A percentile compares a stretch with the other conserved stretches of the same genome.
These are phyloP conservation scores for Daldinia bambusicola DNA, from an alignment of 495 filamentous ascomycete genomes.

Conservation along the genomic window DNA sequence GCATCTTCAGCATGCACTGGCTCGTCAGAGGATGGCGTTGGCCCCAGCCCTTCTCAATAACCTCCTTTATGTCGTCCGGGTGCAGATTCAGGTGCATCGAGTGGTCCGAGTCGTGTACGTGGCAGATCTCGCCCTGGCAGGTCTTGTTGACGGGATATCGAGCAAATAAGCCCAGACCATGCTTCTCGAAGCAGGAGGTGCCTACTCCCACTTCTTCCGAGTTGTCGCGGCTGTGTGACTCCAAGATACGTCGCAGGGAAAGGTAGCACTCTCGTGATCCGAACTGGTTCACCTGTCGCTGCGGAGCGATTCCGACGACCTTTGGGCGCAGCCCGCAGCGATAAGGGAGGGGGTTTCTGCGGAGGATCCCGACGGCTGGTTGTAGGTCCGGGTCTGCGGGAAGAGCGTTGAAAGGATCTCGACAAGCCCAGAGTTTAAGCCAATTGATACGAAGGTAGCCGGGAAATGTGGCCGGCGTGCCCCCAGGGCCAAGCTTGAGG, in stretches of 20 bases:
- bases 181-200: constrained; percentile 82
- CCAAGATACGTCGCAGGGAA: constrained; percentile 60
- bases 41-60: constrained; percentile 87
- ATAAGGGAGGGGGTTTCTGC: constrained; percentile 59
- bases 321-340: constrained; percentile 70
- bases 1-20: constrained; percentile 61
- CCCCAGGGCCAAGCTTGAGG: constrained; percentile 80
- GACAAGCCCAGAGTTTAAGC: constrained; percentile 66
- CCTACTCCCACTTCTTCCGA: constrained; percentile 66
- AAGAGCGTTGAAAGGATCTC: constrained; percentile 64
- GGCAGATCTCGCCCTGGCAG: constrained; percentile 79
- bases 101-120: constrained; percentile 79
- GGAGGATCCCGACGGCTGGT: constrained; percentile 54
- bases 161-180: constrained; percentile 77
- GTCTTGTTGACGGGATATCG: constrained; percentile 68
- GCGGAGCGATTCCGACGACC: constrained; percentile 80
- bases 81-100: constrained; percentile 81
- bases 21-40: constrained; percentile 85
- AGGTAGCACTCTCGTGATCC: constrained; percentile 63
- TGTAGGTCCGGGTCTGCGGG: constrained; percentile 48
- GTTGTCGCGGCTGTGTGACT: constrained; percentile 58
- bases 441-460: constrained; percentile 78
- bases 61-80: constrained; percentile 78
- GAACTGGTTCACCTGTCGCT: constrained; percentile 77
- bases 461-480: constrained; percentile 75